Base-by-base conservation (phyloP, 2,329 filamentous ascomycete genomes). In the Colletotrichum lentis region DNA sequence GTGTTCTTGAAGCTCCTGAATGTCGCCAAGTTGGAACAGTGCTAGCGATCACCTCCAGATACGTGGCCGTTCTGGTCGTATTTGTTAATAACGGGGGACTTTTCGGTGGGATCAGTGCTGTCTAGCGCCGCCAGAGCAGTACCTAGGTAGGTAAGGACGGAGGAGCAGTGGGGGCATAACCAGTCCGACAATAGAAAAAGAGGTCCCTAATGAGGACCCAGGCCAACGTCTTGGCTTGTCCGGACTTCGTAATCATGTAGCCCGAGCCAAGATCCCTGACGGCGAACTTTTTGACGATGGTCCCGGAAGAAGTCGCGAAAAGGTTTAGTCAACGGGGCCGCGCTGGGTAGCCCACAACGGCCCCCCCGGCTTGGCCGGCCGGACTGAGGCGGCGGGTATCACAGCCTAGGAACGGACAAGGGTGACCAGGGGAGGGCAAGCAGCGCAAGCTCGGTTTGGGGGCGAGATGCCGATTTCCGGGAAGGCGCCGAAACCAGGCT, bases 1-100 rank as follows among this genome's bases (percentile, higher is more conserved):
- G 27, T 10, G 5, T 31, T 31, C 5, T 7, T 55, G 27, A 1
- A n/a, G 5, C 49, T 5, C 20, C 11, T 31, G 27, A 39, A 27
- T 8, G 27, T 31, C 27, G 27, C 8, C 1, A 3, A 3, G 16
- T 5, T 12, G 2, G 8, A n/a, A 43, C 6, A 6, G 8, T 55
- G 11, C 46, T 69, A 22, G 62, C 37, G 11, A 27, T 39, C 12
- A 11, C 14, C 37, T 20, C 31, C 8, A 71, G 56, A n/a, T 69
- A 70, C 22, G 64, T 64, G 14, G 70, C 70, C 7, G 70, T 70
- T 0, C 54, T 69, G 37, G 68, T 70, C 4, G 68, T 71, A 4
- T 67, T 67, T 35, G 59, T 70, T 16, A 68, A 57, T 20, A 47
- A 47, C 16, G 54, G 59, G 27, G 20, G 41, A 44, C 27, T 39